Base-by-base conservation (phyloP, 2,329 filamentous ascomycete species). In the Aureobasidium sp. region DNA sequence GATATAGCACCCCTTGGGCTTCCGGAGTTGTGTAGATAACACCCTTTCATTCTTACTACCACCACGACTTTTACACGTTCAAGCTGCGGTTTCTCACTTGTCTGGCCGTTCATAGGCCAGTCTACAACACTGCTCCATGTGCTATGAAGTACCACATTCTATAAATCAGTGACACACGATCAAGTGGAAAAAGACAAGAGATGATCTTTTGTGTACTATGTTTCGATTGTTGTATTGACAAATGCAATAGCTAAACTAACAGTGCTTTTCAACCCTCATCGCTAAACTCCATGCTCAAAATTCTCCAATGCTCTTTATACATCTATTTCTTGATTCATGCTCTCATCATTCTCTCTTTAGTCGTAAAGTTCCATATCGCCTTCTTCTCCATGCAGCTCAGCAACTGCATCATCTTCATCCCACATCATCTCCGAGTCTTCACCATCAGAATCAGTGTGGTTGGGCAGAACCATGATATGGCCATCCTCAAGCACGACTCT, bases 391-490 rank as follows among this genome's bases (percentile, higher is more conserved):
- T 78, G 78, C 64, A 84, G 70, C 69, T 95, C 91, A 13, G 89
- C 87, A 21, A 88, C 77, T 0, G 87, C 89, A 69, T 90, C 87
- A 2, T 87, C 54, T 11, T 90, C 89, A 63, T 91, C 87, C 55
- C 87, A 77, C 85, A 91, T 21, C 21, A 21, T 87, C 51, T 90
- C 87, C 21, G 82, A 81, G 61, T 82, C 82, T 14, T 78, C 71
- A 21, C 67, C 63, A 42, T 85, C 82, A 66, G 82, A 85, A 42
- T 81, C 76, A 47, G 86, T 85, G 73, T 97, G 94, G 74, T 99
- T 97, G 7, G 91, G 81, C 29, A 94, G 71, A 1, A 99, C 91
- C 2, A 85, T 78, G 63, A 97, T 87, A 73, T 90, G 89, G 49
- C 90, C 89, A 65, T 91, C 85, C 34, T 88, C 82, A 64, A 97